These are phyloP conservation scores for Aegle marmelos DNA, from an alignment of 345 rosid genomes.

Conservation along the genomic window DNA sequence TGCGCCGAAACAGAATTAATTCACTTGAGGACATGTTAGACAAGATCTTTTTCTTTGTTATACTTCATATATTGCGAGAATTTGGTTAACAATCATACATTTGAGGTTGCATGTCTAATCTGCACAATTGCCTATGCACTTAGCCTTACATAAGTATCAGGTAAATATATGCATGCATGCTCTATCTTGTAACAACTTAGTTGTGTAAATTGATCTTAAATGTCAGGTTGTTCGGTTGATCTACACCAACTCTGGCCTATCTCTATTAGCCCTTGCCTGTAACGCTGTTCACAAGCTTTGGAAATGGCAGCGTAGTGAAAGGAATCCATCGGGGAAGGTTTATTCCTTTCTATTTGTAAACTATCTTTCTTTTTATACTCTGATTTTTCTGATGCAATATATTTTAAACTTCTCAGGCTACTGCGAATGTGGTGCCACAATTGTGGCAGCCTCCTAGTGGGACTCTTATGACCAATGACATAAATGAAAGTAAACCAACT, in stretches of 20 bases:
- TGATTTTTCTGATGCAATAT: conserved; percentile 11
- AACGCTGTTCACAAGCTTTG: conserved; percentile 68
- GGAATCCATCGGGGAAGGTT: conserved; percentile 57
- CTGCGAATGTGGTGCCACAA: conserved; percentile 55
- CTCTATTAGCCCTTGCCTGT: conserved; percentile 51
- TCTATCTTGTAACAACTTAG: not conserved
- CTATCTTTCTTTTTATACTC: not conserved
- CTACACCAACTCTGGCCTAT: conserved; percentile 60
- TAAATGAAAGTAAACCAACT: conserved; percentile 43
- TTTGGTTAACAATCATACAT: not conserved
- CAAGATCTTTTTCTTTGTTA: not conserved
- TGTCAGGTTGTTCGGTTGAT: conserved; percentile 53
- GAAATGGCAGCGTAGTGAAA: conserved; percentile 67
- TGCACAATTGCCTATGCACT: not conserved
- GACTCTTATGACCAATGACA: conserved; percentile 70
- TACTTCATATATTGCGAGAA: not conserved
- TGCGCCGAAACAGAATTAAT: not conserved
- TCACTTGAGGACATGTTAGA: not conserved
- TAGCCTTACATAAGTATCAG: not conserved
- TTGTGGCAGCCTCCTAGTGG: conserved; percentile 86
- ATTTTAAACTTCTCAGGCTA: conserved; percentile 45
- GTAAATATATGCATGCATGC: not conserved
- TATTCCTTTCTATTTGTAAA: conserved; percentile 5
- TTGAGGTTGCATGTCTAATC: not conserved
- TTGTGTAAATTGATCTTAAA: not conserved